These are phyloP conservation scores for Seminavis robusta DNA, from an alignment of 108 stramenopile genomes.

Conservation along the genomic window DNA sequence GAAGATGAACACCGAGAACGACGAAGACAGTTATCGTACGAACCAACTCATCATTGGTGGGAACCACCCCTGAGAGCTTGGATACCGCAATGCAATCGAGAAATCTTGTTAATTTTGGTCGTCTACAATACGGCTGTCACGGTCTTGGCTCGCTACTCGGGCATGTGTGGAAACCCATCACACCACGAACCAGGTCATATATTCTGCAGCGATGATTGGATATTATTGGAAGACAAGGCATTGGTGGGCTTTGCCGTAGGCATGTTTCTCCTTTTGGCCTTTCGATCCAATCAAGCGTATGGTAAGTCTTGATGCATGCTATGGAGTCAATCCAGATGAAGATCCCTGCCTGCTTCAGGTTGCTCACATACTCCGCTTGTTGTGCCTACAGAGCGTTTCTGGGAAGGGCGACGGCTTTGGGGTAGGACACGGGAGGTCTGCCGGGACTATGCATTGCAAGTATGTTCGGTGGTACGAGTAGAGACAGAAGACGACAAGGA, in stretches of 20 bases:
- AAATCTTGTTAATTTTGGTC: slow-evolving; percentile 1
- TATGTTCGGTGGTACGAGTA: slow-evolving; percentile 5
- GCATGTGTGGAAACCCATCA: slow-evolving; percentile 4
- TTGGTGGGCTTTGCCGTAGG: slow-evolving; percentile 1
- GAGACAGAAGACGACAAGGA: neutral
- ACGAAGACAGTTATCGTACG: too few species aligned
- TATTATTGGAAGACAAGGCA: slow-evolving; percentile 5
- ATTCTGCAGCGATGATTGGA: slow-evolving; percentile 13
- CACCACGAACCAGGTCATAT: neutral
- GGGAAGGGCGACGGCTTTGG: slow-evolving; percentile 9
- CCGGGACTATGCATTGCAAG: slow-evolving; percentile 1
- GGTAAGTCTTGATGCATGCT: too few species aligned
- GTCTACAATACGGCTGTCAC: slow-evolving; percentile 8
- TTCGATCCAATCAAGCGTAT: slow-evolving; percentile 8
- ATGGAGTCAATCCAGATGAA: too few species aligned
- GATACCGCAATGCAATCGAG: slow-evolving; percentile 6
- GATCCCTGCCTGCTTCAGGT: too few species aligned
- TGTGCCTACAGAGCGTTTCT: too few species aligned
- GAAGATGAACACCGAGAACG: too few species aligned
- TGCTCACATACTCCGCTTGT: too few species aligned
- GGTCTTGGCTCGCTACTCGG: slow-evolving; percentile 7
- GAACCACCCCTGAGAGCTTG: slow-evolving; percentile 10
- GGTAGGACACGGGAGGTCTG: too few species aligned
- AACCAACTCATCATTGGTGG: slow-evolving; percentile 7
- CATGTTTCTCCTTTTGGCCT: slow-evolving; percentile 7